These are phyloP conservation scores for Trichosporon asahii DNA, from an alignment of 1,284 basidiomycete genomes.

Conservation along the genomic window DNA sequence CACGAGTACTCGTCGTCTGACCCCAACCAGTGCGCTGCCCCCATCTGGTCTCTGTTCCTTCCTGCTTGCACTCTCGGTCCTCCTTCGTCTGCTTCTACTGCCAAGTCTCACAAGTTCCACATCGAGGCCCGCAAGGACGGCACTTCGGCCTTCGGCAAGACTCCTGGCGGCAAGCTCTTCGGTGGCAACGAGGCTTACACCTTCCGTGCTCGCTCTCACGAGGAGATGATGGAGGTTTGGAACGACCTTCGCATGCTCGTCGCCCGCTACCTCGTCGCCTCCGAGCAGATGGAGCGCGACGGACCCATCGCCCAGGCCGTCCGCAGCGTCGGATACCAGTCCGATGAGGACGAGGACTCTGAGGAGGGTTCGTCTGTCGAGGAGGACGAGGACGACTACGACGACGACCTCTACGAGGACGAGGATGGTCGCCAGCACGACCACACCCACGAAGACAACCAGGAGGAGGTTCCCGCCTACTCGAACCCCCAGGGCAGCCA, in stretches of 20 bases:
- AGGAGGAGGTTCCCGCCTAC: constrained; percentile 54
- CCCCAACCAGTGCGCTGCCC: constrained; percentile 63
- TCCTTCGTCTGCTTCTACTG: constrained; percentile 65
- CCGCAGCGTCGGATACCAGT: constrained; percentile 65
- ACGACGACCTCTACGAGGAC: constrained; percentile 54
- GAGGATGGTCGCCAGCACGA: constrained; percentile 60
- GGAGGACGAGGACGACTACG: constrained; percentile 58
- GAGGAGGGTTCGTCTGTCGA: constrained; percentile 72
- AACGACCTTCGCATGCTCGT: constrained; percentile 96
- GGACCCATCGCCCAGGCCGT: constrained; percentile 94
- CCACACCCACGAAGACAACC: constrained; percentile 37
- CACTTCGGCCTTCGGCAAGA: constrained; percentile 55
- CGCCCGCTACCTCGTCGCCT: constrained; percentile 90
- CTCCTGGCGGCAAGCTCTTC: constrained; percentile 62
- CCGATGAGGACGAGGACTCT: constrained; percentile 68
- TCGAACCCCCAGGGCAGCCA: constrained; percentile 44
- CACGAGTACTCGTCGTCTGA: constrained; percentile 87
- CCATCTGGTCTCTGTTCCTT: constrained; percentile 85
- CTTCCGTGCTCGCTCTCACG: constrained; percentile 83
- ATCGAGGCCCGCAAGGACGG: constrained; percentile 84
- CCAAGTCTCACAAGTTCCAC: constrained; percentile 91
- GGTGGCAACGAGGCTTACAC: constrained; percentile 68
- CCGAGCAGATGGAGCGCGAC: constrained; percentile 86
- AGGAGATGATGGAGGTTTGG: constrained; percentile 99
- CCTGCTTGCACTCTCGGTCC: constrained; percentile 95